Conservation (phyloP, 2,329 filamentous ascomycete species). For the Microdochium paspali region DNA sequence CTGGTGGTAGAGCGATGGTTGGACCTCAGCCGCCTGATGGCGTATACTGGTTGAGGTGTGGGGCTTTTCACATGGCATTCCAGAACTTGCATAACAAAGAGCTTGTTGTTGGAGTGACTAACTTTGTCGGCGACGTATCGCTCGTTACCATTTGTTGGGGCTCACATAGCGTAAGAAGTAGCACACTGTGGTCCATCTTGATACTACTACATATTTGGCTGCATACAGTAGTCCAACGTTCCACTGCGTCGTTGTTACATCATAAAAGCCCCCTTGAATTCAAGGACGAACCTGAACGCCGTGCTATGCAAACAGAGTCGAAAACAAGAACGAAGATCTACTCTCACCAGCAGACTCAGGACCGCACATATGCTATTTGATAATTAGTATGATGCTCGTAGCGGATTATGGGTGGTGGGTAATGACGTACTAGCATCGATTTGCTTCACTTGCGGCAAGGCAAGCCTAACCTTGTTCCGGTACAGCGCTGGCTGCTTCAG, state of each 20-base stretch:
- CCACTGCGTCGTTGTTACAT: slow-evolving; percentile 1
- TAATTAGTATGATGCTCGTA: background rate
- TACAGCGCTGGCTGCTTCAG: slow-evolving; percentile 72
- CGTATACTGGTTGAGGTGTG: too few species aligned
- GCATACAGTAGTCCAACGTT: too few species aligned
- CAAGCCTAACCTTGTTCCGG: slow-evolving; percentile 83
- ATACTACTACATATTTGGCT: too few species aligned
- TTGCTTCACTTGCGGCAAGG: slow-evolving; percentile 79
- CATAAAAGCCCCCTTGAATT: slow-evolving; percentile 2
- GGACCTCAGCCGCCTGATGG: too few species aligned
- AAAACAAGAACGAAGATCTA: background rate
- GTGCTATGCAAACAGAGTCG: slow-evolving; percentile 16
- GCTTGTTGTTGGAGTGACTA: too few species aligned
- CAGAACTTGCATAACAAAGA: too few species aligned
- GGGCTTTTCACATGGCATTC: too few species aligned
- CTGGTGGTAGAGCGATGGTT: too few species aligned
- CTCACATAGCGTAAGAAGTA: too few species aligned
- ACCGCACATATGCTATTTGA: slow-evolving; percentile 19
- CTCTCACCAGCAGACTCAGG: background rate
- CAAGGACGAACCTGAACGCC: slow-evolving; percentile 12
- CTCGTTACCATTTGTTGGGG: too few species aligned
- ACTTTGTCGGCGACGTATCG: too few species aligned
- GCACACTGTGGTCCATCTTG: too few species aligned
- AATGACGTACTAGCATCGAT: slow-evolving; percentile 87
- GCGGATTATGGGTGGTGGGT: background rate